phyloP scores from a whole-genome alignment of 495 filamentous ascomycete species.

The Parmelia sp. region DNA sequence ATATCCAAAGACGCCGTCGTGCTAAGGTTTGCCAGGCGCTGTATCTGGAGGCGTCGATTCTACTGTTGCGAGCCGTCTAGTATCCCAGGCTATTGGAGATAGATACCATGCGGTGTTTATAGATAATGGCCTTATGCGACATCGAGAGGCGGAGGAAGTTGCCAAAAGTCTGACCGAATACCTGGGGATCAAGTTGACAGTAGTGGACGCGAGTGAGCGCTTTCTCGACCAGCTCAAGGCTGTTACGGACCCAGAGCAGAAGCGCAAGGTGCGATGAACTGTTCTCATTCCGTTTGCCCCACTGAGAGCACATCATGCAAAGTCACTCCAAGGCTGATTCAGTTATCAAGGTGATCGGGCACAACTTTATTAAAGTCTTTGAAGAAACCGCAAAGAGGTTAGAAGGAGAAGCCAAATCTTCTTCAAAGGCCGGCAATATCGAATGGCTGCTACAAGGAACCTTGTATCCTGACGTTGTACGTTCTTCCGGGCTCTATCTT shows the following conservation, averaged over 20 bases:
- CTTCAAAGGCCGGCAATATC: conserved; percentile 58
- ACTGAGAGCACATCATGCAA: too few species aligned
- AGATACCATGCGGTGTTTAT: conserved; percentile 81
- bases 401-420: conserved; percentile 56
- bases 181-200: conserved; percentile 83
- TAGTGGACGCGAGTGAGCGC: conserved; percentile 69
- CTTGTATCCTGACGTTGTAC: conserved; percentile 52
- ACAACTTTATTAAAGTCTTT: conserved; percentile 82
- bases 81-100: conserved; percentile 58
- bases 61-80: too few species aligned
- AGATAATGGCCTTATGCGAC: conserved; percentile 81
- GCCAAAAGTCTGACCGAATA: conserved; percentile 67
- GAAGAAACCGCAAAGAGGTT: conserved; percentile 73
- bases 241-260: conserved; percentile 76
- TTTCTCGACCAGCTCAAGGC: conserved; percentile 73
- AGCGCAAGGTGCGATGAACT: conserved; percentile 65
- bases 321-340: too few species aligned
- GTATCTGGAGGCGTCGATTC: conserved; percentile 89
- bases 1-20: not conserved
- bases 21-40: conserved; percentile 31
- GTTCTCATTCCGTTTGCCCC: too few species aligned
- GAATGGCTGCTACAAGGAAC: conserved; percentile 85
- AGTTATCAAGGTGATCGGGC: conserved; percentile 13
- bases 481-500: not conserved
- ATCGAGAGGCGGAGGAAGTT: conserved; percentile 76